These are phyloP conservation scores for Solanum neorickii DNA, from an alignment of 257 asterid genomes.

Conservation along the genomic window DNA sequence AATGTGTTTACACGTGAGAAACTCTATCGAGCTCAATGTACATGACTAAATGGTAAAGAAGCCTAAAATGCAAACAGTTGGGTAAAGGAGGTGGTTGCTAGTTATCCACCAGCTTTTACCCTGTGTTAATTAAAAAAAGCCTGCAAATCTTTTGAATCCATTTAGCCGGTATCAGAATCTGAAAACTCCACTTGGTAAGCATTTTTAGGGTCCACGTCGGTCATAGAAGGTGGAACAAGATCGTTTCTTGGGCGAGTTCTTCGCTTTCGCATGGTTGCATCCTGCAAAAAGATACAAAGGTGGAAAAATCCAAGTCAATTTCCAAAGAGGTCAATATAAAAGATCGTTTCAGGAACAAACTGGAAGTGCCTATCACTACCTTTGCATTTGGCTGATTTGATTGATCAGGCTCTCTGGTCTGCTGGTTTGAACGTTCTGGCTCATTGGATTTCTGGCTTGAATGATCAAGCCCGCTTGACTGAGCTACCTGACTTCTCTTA, in stretches of 20 bases:
- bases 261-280: slow-evolving; percentile 20
- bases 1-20: neutral
- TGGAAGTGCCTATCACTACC: neutral
- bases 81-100: neutral
- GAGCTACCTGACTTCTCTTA: slow-evolving; percentile 42
- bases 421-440: neutral
- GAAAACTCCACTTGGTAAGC: slow-evolving; percentile 50
- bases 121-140: neutral
- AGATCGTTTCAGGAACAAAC: neutral
- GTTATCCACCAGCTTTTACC: neutral
- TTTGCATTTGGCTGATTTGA: slow-evolving; percentile 21
- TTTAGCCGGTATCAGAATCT: slow-evolving; percentile 59
- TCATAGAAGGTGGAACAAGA: slow-evolving; percentile 65
- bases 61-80: neutral
- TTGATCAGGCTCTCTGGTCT: slow-evolving; percentile 16
- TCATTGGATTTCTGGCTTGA: slow-evolving; percentile 16
- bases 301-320: neutral
- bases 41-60: neutral
- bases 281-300: slow-evolving; percentile 24
- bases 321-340: neutral
- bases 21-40: neutral
- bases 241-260: slow-evolving; percentile 27
- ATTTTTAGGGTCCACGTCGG: slow-evolving; percentile 55
- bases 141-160: neutral
- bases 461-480: slow-evolving; percentile 15